These are phyloP conservation scores for Trypanosoma scelopori DNA, from an alignment of 208 protist genomes.

Conservation along the genomic window DNA sequence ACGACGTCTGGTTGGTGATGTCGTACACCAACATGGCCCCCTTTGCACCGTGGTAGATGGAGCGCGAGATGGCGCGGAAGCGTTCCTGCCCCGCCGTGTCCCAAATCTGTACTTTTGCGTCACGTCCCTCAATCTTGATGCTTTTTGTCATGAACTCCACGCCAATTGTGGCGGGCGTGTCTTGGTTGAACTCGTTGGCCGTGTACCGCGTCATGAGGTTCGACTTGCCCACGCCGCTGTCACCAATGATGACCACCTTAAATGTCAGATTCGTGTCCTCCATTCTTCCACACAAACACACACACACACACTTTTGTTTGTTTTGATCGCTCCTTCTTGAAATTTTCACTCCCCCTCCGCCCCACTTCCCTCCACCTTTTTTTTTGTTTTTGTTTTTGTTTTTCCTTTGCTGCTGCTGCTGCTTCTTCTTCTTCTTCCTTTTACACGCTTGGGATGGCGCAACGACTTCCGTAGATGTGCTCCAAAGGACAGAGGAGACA, in stretches of 20 bases:
- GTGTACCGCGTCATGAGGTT: conserved; percentile 91
- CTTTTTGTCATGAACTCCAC: conserved; percentile 94
- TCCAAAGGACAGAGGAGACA: too few species aligned
- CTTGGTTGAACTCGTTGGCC: conserved; percentile 85
- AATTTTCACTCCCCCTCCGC: too few species aligned
- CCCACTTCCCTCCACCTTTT: too few species aligned
- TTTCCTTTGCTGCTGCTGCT: too few species aligned
- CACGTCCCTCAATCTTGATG: conserved; percentile 92
- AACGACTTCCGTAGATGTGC: too few species aligned
- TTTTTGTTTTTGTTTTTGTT: too few species aligned
- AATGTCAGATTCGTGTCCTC: conserved; percentile 89
- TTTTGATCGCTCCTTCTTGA: too few species aligned
- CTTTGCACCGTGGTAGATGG: conserved; percentile 97
- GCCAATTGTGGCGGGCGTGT: conserved; percentile 91
- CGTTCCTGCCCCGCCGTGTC: conserved; percentile 99
- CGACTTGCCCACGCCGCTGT: conserved; percentile 90
- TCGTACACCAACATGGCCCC: conserved; percentile 99
- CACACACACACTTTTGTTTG: too few species aligned
- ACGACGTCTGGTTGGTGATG: conserved; percentile 97
- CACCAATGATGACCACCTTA: conserved; percentile 95
- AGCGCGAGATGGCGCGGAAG: conserved; percentile 98
- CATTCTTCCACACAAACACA: too few species aligned
- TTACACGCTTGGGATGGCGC: too few species aligned
- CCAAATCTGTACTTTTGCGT: conserved; percentile 99
- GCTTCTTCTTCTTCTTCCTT: too few species aligned